phyloP scores from a whole-genome alignment of 371 early-diverging fungal genomes.

The Mortierella sp. region DNA sequence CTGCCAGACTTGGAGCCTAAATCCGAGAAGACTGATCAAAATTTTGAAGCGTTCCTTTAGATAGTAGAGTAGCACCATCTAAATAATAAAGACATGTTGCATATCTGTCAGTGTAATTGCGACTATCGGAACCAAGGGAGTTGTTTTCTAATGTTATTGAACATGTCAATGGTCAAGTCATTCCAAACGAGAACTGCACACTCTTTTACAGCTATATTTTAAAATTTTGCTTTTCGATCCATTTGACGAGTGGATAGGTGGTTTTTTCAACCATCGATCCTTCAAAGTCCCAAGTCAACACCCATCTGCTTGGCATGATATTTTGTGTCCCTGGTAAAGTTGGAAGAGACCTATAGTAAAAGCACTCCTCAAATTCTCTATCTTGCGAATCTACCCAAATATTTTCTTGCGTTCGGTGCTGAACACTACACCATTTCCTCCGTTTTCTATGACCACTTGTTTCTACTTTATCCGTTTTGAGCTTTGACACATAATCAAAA shows the following conservation, averaged over 20 bases:
- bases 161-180: neutral
- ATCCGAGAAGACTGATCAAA: neutral
- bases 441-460: too few relatives aligned
- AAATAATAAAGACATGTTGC: neutral
- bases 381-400: too few relatives aligned
- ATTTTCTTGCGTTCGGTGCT: too few relatives aligned
- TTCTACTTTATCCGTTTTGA: too few relatives aligned
- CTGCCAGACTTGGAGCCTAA: neutral
- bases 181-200: conserved; percentile 1
- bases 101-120: too few relatives aligned
- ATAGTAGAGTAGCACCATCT: neutral
- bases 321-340: neutral
- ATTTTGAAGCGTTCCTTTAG: neutral
- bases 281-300: neutral
- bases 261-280: too few relatives aligned
- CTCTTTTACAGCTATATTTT: too few relatives aligned
- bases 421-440: too few relatives aligned
- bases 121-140: too few relatives aligned
- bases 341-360: neutral
- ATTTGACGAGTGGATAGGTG: too few relatives aligned
- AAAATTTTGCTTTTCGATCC: too few relatives aligned
- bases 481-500: too few relatives aligned
- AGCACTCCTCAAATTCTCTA: neutral
- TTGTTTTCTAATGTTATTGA: conserved; percentile 4
- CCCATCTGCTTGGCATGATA: conserved; percentile 7